These are phyloP conservation scores for Spergularia marina DNA, from an alignment of 148 eudicot genomes.

Conservation along the genomic window DNA sequence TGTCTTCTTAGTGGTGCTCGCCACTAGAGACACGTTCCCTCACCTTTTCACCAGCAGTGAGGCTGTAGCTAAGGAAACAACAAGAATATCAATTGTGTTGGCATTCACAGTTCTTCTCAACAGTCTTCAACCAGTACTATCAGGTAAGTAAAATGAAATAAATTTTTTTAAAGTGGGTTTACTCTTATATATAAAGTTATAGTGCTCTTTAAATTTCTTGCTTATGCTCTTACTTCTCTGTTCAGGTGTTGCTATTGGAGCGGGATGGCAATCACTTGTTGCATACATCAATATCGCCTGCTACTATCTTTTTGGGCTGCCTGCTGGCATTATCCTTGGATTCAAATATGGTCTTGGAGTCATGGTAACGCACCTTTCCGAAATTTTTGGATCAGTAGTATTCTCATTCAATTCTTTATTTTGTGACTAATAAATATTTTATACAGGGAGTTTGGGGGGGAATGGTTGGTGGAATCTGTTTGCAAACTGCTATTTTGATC, in stretches of 20 bases:
- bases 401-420: no score
- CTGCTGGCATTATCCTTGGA: constrained; percentile 70
- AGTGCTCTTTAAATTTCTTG: neutral
- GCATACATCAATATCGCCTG: constrained; percentile 78
- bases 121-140: constrained; percentile 68
- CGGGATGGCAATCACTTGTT: constrained; percentile 80
- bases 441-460: constrained; percentile 88
- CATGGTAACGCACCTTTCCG: constrained; percentile 39
- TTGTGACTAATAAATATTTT: constrained; percentile 8
- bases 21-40: constrained; percentile 61
- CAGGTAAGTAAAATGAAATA: constrained; percentile 37
- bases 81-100: constrained; percentile 48
- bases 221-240: neutral
- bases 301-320: constrained; percentile 71
- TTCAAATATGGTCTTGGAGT: constrained; percentile 53
- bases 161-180: neutral
- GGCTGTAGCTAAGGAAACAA: constrained; percentile 59
- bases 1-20: constrained; percentile 42
- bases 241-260: constrained; percentile 86
- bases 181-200: neutral
- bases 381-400: neutral
- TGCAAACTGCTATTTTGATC: constrained; percentile 65
- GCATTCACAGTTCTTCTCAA: constrained; percentile 56
- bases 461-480: constrained; percentile 65
- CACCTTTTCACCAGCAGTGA: constrained; percentile 63